Conservation (phyloP, 306 rosid species). For the Cajanus cajan region DNA sequence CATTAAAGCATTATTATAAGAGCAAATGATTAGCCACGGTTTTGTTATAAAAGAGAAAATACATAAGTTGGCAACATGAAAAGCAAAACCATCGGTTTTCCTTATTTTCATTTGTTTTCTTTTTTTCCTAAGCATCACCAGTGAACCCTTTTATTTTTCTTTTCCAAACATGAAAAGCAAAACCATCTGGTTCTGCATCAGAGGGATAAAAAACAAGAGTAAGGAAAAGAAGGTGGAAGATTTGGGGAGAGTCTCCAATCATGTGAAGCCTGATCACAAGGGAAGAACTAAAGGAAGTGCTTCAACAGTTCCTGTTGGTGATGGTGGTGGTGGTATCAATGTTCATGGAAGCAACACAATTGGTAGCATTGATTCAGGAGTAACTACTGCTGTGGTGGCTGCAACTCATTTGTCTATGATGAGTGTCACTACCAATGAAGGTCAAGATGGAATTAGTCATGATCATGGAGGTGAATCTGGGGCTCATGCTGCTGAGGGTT, state of each 20-base stretch:
- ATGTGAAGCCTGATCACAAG: conserved; percentile 24
- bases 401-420: conserved; percentile 28
- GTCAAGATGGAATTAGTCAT: conserved; percentile 35
- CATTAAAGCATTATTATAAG: conserved; percentile 3
- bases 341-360: conserved; percentile 8
- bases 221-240: conserved; percentile 35
- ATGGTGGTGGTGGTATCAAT: conserved; percentile 28
- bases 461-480: conserved; percentile 41
- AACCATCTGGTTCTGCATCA: conserved; percentile 58
- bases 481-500: conserved; percentile 10
- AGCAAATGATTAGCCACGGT: conserved; percentile 6
- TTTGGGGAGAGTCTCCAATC: conserved; percentile 35
- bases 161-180: conserved; percentile 47
- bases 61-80: background rate
- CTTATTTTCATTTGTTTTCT: background rate
- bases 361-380: conserved; percentile 31
- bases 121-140: background rate
- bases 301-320: conserved; percentile 20
- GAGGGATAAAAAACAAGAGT: conserved; percentile 23
- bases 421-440: conserved; percentile 9
- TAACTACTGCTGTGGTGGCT: conserved; percentile 27
- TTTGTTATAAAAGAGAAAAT: background rate
- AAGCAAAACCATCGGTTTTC: too few species aligned
- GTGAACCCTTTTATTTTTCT: background rate
- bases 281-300: conserved; percentile 27